phyloP scores from a whole-genome alignment of 129 eudicot genomes.

The Arctium lappa region DNA sequence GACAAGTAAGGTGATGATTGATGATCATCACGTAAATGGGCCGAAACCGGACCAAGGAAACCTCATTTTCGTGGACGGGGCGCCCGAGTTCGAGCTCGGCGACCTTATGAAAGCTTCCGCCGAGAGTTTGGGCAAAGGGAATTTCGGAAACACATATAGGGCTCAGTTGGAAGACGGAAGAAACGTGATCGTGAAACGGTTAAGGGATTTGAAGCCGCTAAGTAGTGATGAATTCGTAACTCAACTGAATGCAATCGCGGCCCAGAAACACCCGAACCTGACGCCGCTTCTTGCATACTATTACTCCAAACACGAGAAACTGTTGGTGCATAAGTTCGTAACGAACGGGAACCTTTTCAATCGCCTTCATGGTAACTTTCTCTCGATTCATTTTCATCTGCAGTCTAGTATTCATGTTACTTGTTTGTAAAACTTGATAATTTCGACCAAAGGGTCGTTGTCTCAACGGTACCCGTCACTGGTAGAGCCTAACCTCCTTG shows the following conservation, averaged over 20 bases:
- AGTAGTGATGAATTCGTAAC: slow-evolving; percentile 57
- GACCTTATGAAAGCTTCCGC: slow-evolving; percentile 76
- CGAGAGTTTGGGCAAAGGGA: slow-evolving; percentile 69
- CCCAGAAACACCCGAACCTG: slow-evolving; percentile 60
- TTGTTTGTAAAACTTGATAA: not conserved
- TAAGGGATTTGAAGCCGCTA: slow-evolving; percentile 70
- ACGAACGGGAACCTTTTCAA: slow-evolving; percentile 47
- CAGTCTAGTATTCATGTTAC: not conserved
- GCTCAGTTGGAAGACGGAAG: slow-evolving; percentile 54
- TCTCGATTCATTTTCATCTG: not conserved
- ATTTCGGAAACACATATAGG: slow-evolving; percentile 59
- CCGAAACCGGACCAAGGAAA: slow-evolving; percentile 29
- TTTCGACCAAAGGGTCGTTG: not conserved
- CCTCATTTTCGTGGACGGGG: slow-evolving; percentile 48
- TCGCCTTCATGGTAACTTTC: slow-evolving; percentile 58
- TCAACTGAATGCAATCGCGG: slow-evolving; percentile 42
- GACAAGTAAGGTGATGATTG: slow-evolving; percentile 12
- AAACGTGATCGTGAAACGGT: slow-evolving; percentile 60
- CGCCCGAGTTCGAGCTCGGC: slow-evolving; percentile 45
- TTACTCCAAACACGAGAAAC: slow-evolving; percentile 64
- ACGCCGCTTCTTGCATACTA: slow-evolving; percentile 60
- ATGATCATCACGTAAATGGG: slow-evolving; percentile 1
- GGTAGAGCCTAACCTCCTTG: not conserved
- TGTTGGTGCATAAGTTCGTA: slow-evolving; percentile 53
- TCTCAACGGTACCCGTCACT: not conserved